Percentiles rank a stretch among this genome's conserved stretches.
These are phyloP conservation scores for Syzygium aqueum DNA, from an alignment of 345 rosid genomes.

Conservation along the genomic window DNA sequence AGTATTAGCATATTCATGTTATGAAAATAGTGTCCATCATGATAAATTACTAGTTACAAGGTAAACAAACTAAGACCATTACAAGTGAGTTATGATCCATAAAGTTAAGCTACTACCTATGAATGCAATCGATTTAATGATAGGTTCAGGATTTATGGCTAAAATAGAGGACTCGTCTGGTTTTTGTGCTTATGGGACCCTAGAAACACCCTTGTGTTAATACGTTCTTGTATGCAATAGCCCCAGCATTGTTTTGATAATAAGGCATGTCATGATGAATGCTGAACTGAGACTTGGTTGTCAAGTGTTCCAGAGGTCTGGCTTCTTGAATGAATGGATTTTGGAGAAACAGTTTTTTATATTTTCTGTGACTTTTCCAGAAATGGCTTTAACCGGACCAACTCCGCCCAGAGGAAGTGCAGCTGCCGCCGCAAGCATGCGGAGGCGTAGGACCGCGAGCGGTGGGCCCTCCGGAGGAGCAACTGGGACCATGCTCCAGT, in stretches of 20 bases:
- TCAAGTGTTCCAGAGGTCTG: not conserved
- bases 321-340: not conserved
- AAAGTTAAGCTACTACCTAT: not conserved
- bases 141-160: not conserved
- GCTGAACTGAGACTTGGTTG: not conserved
- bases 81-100: not conserved
- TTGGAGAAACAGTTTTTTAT: not conserved
- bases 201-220: not conserved
- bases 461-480: slow-evolving; percentile 59
- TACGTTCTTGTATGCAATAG: not conserved
- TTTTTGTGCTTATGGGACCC: not conserved
- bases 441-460: slow-evolving; percentile 57
- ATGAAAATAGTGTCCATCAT: not conserved
- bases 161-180: not conserved
- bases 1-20: not conserved
- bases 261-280: not conserved
- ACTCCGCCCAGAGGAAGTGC: slow-evolving; percentile 90
- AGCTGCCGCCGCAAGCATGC: slow-evolving; percentile 76
- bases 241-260: not conserved
- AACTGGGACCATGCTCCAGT: slow-evolving; percentile 81
- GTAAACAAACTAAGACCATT: not conserved
- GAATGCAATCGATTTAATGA: not conserved
- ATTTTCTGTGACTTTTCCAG: not conserved
- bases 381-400: slow-evolving; percentile 54
- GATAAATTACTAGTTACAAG: not conserved